Conservation (phyloP, 305 asterid species). For the Coffea humblotiana region DNA sequence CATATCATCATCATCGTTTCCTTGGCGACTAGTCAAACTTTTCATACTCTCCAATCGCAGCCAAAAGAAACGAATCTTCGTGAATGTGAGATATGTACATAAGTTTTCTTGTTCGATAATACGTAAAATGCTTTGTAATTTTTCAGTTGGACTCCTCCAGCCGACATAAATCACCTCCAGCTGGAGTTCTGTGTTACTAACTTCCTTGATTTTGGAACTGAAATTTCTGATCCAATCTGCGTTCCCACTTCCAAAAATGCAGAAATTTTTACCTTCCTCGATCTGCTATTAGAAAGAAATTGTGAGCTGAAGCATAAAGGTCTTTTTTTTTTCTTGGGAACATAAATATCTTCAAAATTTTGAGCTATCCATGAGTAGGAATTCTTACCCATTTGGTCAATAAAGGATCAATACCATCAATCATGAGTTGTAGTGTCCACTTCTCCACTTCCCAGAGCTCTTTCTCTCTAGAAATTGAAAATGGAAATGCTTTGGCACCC, state of each 20-base stretch:
- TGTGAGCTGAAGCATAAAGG: background rate
- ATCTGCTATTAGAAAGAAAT: slow-evolving; percentile 37
- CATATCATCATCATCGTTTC: slow-evolving; percentile 8
- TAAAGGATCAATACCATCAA: slow-evolving; percentile 45
- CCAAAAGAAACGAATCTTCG: slow-evolving; percentile 56
- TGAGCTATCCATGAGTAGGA: background rate
- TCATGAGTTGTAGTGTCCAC: slow-evolving; percentile 42
- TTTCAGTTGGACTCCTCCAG: slow-evolving; percentile 47
- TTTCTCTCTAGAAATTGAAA: slow-evolving; percentile 53
- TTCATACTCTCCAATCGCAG: slow-evolving; percentile 49
- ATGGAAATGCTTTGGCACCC: slow-evolving; percentile 74
- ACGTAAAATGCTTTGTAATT: slow-evolving; percentile 32
- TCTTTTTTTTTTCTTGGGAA: background rate
- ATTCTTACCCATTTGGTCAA: slow-evolving; percentile 50
- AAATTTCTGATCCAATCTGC: slow-evolving; percentile 57
- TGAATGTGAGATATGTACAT: slow-evolving; percentile 35
- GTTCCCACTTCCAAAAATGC: slow-evolving; percentile 62
- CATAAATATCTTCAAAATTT: background rate
- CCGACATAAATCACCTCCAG: slow-evolving; percentile 67
- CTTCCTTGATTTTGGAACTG: slow-evolving; percentile 32
- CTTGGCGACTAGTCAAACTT: slow-evolving; percentile 26
- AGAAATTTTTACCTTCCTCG: slow-evolving; percentile 47
- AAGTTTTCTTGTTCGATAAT: slow-evolving; percentile 44
- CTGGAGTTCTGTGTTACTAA: slow-evolving; percentile 35
- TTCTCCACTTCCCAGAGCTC: slow-evolving; percentile 55